These are phyloP conservation scores for Poa pratensis DNA, from an alignment of 176 grass and related monocot genomes.

Conservation along the genomic window DNA sequence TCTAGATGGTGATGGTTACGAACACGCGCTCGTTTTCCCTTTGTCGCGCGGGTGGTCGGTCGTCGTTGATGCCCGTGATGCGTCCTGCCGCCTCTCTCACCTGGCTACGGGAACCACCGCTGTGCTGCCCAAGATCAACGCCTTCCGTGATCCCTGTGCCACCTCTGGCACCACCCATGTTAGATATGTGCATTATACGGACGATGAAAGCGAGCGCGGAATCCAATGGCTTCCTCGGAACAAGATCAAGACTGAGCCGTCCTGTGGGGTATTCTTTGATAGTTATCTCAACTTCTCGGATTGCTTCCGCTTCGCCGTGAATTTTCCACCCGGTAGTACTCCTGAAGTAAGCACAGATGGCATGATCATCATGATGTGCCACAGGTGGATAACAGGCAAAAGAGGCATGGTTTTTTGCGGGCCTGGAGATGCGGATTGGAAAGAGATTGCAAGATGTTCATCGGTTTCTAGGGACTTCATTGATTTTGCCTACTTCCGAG, in stretches of 20 bases:
- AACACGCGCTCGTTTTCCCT: slow-evolving; percentile 20
- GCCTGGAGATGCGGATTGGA: slow-evolving; percentile 22
- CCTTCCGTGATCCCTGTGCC: neutral
- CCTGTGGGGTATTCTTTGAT: rapidly evolving
- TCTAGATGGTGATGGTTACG: neutral
- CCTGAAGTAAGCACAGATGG: neutral
- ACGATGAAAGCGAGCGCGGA: neutral
- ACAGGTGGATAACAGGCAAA: neutral
- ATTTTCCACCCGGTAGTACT: neutral
- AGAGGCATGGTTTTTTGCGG: neutral
- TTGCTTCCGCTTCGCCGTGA: neutral
- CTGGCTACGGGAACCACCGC: slow-evolving; percentile 7
- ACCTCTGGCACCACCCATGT: neutral
- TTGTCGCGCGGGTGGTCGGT: slow-evolving; percentile 18
- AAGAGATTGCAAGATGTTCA: neutral
- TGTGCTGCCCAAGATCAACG: slow-evolving; percentile 24
- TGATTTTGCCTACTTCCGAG: neutral
- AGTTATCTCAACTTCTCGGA: neutral
- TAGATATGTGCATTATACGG: neutral
- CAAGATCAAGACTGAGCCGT: neutral
- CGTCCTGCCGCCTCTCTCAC: slow-evolving; percentile 26
- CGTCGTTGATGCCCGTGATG: slow-evolving; percentile 21
- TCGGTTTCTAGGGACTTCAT: neutral
- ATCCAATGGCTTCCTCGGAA: neutral
- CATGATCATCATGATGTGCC: slow-evolving; percentile 33